Conservation (phyloP, 768 basidiomycete genomes). For the Inosperma sp. region DNA sequence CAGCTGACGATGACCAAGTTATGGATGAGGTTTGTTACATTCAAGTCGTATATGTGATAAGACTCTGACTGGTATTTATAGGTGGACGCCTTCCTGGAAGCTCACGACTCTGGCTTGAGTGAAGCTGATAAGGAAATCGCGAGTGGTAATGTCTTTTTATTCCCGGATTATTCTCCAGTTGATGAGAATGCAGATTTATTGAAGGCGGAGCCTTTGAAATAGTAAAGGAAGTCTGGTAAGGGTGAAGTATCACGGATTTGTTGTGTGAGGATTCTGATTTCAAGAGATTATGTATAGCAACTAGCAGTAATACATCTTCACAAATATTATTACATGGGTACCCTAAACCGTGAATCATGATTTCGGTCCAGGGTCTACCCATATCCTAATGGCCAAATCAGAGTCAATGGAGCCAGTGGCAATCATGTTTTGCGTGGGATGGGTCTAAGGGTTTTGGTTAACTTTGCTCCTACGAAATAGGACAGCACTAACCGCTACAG, state of each 20-base stretch:
- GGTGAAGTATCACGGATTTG: neutral
- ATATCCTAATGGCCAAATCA: constrained; percentile 78
- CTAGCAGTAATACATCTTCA: constrained; percentile 13
- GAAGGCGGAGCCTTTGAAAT: constrained; percentile 57
- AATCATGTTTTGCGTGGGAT: constrained; percentile 82
- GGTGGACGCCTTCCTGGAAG: constrained; percentile 94
- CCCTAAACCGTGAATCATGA: constrained; percentile 10
- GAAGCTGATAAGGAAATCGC: constrained; percentile 76
- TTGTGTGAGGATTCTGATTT: constrained; percentile 2
- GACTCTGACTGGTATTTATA: constrained; percentile 23
- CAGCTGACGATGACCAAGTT: constrained; percentile 57
- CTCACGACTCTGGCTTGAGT: constrained; percentile 81
- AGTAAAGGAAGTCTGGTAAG: constrained; percentile 10
- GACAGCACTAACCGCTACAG: constrained; percentile 54
- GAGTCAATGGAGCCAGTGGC: constrained; percentile 84
- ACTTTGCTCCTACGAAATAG: constrained; percentile 5
- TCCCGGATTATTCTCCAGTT: constrained; percentile 5
- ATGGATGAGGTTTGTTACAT: constrained; percentile 72
- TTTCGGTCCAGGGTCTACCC: constrained; percentile 55
- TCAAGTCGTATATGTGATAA: constrained; percentile 3
- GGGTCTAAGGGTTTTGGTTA: constrained; percentile 48
- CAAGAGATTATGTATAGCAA: constrained; percentile 20
- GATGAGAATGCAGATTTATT: constrained; percentile 44
- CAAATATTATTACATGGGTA: neutral
- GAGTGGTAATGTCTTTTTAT: constrained; percentile 48